phyloP scores from a whole-genome alignment of 768 basidiomycete species.

The Erythrobasidium yunnanense region DNA sequence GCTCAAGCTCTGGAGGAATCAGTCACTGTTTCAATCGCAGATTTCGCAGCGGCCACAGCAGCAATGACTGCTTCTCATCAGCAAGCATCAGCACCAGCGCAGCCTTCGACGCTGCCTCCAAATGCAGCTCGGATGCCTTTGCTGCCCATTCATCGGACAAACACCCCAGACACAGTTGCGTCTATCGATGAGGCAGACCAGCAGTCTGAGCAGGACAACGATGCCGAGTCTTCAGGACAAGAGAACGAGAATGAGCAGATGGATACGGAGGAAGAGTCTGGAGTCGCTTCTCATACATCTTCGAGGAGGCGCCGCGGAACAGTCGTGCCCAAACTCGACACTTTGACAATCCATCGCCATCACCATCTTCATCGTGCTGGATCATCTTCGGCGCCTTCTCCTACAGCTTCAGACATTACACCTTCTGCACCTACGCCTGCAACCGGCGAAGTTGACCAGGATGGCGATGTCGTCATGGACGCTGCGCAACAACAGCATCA shows the following conservation, averaged over 20 bases:
- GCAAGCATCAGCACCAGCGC: neutral
- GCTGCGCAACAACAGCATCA: neutral
- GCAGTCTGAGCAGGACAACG: constrained; percentile 20
- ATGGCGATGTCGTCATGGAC: constrained; percentile 34
- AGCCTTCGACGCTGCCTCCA: neutral
- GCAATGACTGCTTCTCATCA: neutral
- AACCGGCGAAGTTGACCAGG: constrained; percentile 57
- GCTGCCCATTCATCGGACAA: constrained; percentile 11
- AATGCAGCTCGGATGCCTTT: neutral
- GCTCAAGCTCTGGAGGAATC: neutral
- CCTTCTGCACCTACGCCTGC: constrained; percentile 45
- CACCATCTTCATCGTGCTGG: neutral
- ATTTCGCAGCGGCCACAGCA: neutral
- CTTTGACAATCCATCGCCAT: neutral
- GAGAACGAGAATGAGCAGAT: constrained; percentile 22
- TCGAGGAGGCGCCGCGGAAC: neutral
- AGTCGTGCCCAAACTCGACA: neutral
- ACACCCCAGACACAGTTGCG: constrained; percentile 13
- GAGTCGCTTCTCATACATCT: neutral
- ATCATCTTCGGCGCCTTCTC: neutral
- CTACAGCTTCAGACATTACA: neutral
- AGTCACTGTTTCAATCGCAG: neutral
- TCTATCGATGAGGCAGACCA: constrained; percentile 15
- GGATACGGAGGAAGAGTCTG: constrained; percentile 31
- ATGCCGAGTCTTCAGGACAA: constrained; percentile 6